Evolutionary conservation across 2,329 filamentous ascomycete species (phyloP).

Genomic region (Alternaria consortialis): DNA sequence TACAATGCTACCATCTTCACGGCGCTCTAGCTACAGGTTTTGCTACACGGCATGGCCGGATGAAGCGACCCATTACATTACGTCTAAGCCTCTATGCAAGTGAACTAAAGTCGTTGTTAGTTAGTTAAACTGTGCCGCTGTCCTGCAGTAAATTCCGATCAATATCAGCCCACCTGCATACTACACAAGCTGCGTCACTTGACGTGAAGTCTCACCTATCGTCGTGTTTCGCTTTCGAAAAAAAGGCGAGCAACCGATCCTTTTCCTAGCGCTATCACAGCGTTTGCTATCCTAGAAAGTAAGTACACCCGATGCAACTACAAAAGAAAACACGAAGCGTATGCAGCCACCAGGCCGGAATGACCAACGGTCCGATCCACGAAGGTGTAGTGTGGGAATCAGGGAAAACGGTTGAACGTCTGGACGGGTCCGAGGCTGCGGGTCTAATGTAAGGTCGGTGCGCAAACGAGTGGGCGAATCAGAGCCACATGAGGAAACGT

Average conservation of each 20-base stretch:
- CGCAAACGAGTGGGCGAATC: constrained; percentile 6
- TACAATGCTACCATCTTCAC: neutral
- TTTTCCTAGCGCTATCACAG: neutral
- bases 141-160: constrained; percentile 13
- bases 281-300: constrained; percentile 8
- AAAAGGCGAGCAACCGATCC: neutral
- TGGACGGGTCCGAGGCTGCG: constrained; percentile 2
- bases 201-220: neutral
- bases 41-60: constrained; percentile 7
- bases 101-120: constrained; percentile 10
- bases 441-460: neutral
- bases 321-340: neutral
- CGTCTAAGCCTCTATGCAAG: neutral
- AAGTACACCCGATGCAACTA: constrained; percentile 7
- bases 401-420: constrained; percentile 8
- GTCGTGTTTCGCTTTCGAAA: constrained; percentile 1
- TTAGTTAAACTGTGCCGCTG: constrained; percentile 15
- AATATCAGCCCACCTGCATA: constrained; percentile 13
- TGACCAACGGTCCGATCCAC: constrained; percentile 6
- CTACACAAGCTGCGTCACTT: constrained; percentile 4
- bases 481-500: neutral
- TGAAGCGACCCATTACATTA: neutral
- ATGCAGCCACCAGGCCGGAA: constrained; percentile 1
- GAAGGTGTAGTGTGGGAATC: constrained; percentile 6
- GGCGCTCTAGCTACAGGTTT: neutral